Base-by-base conservation (phyloP, 2,329 filamentous ascomycete genomes). In the Aspergillus terreus region DNA sequence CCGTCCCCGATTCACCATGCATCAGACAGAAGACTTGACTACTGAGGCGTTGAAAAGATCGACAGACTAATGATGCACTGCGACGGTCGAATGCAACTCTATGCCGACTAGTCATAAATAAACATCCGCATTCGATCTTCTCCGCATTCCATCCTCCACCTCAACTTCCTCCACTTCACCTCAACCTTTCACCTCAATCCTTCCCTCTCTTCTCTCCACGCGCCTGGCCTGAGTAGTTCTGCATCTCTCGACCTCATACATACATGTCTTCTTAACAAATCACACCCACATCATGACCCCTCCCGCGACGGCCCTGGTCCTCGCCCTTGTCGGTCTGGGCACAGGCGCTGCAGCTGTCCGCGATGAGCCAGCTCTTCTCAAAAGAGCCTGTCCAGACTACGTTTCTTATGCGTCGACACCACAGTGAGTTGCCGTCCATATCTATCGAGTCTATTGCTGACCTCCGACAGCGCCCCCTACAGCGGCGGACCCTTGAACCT, bases 401-500 rank as follows among this genome's bases (percentile, higher is more conserved):
- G 76, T 77, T 15, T 66, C 72, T 44, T 88, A 86, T 68, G 77
- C 85, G 1, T 76, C 74, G 55, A 66, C 77, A 50, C 72, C 69
- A 4, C 87, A 92, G 82, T 85, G 72, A 62, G 80, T 27, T 27
- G 40, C 27, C 17, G n/a, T 33, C 7, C 32, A 5, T 19, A 32
- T 11, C 30, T 43, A 23, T 14, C 32, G 4, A 17, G 19, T 30
- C 27, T 45, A 17, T 38, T 27, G 19, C 15, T 12, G 36, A 44
- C 4, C 17, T 19, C 23, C 35, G n/a, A 15, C 55, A 95, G 91
- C 68, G 79, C 78, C 17, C 94, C 94, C 1, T 82, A 87, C 56
- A 96, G 90, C 70, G 77, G 85, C 17, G 94, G 94, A 1, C 87
- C 88, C 4, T 79, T 95, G 64, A 77, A 79, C 47, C 79, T 99